Conservation (phyloP, 805 yeast genomes). For the Saccharomycopsis microspora region DNA sequence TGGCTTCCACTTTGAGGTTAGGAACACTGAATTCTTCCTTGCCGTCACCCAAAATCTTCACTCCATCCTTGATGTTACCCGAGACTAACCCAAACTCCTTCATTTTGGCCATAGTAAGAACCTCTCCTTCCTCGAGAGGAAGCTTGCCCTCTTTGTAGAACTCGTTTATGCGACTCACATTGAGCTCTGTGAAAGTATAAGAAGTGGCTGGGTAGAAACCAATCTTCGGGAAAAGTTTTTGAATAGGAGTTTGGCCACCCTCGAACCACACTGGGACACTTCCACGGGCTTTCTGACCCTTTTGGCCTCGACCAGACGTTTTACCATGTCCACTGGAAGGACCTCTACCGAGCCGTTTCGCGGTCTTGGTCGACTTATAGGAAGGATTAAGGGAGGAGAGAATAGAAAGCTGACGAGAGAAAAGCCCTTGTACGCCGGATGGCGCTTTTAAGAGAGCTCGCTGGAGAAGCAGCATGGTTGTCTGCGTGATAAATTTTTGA, state of each 20-base stretch:
- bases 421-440: neutral
- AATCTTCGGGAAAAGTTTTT: constrained; percentile 72
- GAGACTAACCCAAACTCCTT: constrained; percentile 60
- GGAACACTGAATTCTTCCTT: constrained; percentile 33
- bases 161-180: constrained; percentile 56
- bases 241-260: constrained; percentile 97
- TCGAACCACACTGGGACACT: constrained; percentile 89
- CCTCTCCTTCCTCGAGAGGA: constrained; percentile 43
- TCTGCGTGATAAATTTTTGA: too few species aligned
- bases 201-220: constrained; percentile 69
- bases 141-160: constrained; percentile 63
- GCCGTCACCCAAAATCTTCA: constrained; percentile 68
- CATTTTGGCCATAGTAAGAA: constrained; percentile 67
- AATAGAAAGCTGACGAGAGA: constrained; percentile 23
- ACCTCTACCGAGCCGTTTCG: constrained; percentile 88
- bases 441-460: neutral
- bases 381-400: constrained; percentile 49
- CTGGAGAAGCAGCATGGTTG: too few species aligned
- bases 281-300: constrained; percentile 96
- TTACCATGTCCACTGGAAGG: constrained; percentile 89
- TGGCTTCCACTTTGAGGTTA: constrained; percentile 70
- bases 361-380: constrained; percentile 44
- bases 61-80: constrained; percentile 68
- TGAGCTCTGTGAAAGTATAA: constrained; percentile 42
- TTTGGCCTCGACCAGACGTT: constrained; percentile 94